Percentiles rank a stretch among this genome's conserved stretches.
Evolutionary conservation across 1,284 basidiomycete genomes (phyloP).

Genomic region (Malassezia psittaci): DNA sequence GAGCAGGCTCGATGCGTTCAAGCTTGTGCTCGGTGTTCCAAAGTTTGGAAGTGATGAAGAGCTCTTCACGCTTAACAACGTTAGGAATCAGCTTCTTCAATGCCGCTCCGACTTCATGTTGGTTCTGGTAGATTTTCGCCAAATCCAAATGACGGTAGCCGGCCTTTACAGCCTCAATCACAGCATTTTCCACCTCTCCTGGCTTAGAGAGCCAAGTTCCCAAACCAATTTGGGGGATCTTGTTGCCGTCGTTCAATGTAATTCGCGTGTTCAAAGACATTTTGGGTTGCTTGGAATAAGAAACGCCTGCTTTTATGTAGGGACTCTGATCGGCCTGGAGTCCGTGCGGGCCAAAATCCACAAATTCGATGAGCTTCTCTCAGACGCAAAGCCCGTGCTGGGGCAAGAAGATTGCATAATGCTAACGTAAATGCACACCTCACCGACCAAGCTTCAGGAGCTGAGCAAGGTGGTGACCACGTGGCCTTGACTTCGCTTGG

Average conservation of each 20-base stretch:
- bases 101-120: conserved; percentile 50
- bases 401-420: too few relatives aligned
- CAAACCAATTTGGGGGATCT: conserved; percentile 54
- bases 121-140: conserved; percentile 41
- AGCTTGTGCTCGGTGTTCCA: conserved; percentile 61
- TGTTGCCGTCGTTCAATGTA: conserved; percentile 43
- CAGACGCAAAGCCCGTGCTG: neutral
- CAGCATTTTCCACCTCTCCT: conserved; percentile 64
- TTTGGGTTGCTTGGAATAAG: neutral
- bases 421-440: too few relatives aligned
- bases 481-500: neutral
- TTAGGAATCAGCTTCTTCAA: conserved; percentile 48
- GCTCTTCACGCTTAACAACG: conserved; percentile 50
- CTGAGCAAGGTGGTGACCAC: neutral
- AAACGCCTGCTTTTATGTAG: neutral
- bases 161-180: conserved; percentile 29
- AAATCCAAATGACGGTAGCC: conserved; percentile 45
- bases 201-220: conserved; percentile 72
- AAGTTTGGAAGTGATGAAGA: conserved; percentile 51
- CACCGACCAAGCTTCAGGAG: too few relatives aligned
- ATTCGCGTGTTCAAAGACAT: conserved; percentile 35
- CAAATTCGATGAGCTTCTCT: neutral
- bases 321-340: neutral
- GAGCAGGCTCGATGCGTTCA: conserved; percentile 43
- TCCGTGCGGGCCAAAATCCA: neutral